phyloP scores from a whole-genome alignment of 2,329 filamentous ascomycete species.

The Colletotrichum sp. region DNA sequence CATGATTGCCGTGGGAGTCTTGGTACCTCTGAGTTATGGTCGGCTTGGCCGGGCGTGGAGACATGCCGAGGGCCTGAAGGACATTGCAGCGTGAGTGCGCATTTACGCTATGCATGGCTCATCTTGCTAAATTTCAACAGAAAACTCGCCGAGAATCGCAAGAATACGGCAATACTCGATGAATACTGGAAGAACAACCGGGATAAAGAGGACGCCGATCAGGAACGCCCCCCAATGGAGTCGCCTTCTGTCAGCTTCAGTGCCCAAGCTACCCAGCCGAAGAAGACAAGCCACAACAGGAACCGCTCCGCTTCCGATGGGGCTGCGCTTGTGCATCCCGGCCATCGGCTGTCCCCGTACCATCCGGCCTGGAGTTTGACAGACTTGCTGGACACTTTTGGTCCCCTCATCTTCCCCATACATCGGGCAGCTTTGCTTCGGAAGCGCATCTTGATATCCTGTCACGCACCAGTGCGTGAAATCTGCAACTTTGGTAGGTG shows the following conservation, averaged over 20 bases:
- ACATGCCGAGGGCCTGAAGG: slow-evolving; percentile 78
- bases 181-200: slow-evolving; percentile 78
- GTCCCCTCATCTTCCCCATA: slow-evolving; percentile 89
- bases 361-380: slow-evolving; percentile 89
- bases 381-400: slow-evolving; percentile 80
- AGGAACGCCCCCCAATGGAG: slow-evolving; percentile 48
- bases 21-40: slow-evolving; percentile 86
- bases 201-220: slow-evolving; percentile 41
- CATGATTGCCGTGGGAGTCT: slow-evolving; percentile 89
- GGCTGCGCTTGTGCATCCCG: slow-evolving; percentile 59
- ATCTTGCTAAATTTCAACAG: slow-evolving; percentile 37
- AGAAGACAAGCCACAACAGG: slow-evolving; percentile 50
- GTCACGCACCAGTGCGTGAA: slow-evolving; percentile 82
- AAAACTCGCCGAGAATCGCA: slow-evolving; percentile 68
- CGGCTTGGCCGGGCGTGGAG: slow-evolving; percentile 88
- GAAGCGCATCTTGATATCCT: slow-evolving; percentile 86
- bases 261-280: slow-evolving; percentile 36
- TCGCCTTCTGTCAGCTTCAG: slow-evolving; percentile 54
- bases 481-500: slow-evolving; percentile 85
- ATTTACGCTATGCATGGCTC: slow-evolving; percentile 21
- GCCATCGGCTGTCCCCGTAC: slow-evolving; percentile 73
- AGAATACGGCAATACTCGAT: slow-evolving; percentile 69
- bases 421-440: slow-evolving; percentile 85
- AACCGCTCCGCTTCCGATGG: slow-evolving; percentile 68
- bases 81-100: slow-evolving; percentile 68